Conservation (phyloP, 192 early-diverging fungal species). For the Funneliformis geosporum region DNA sequence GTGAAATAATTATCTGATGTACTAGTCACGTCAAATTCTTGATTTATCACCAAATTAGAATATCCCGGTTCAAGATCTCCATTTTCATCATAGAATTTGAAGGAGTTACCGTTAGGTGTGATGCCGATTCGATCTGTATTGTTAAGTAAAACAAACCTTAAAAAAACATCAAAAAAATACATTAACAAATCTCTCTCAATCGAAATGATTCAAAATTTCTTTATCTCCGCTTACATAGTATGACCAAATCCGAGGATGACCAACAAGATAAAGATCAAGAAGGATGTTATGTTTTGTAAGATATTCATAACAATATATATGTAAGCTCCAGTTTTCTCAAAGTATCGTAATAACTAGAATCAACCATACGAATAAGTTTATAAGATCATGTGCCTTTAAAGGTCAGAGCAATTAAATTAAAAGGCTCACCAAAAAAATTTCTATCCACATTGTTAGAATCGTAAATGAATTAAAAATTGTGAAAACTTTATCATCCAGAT, state of each 20-base stretch:
- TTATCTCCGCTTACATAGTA: background rate
- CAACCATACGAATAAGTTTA: background rate
- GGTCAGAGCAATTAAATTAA: background rate
- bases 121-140: background rate
- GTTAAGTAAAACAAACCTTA: background rate
- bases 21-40: too few species aligned
- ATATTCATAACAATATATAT: conserved; percentile 10
- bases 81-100: background rate
- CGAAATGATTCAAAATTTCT: too few species aligned
- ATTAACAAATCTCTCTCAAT: background rate
- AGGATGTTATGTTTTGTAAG: background rate
- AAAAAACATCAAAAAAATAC: background rate
- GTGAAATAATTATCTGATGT: background rate
- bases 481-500: background rate
- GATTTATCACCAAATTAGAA: background rate
- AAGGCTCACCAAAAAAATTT: background rate
- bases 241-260: conserved; percentile 14
- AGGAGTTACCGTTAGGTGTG: background rate
- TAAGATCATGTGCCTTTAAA: background rate
- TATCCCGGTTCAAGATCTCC: background rate
- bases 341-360: background rate
- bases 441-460: background rate
- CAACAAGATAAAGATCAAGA: conserved; percentile 1
- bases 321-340: conserved; percentile 2
- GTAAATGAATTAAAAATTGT: background rate